Base-by-base conservation (phyloP, 805 yeast genomes). In the Yamadazyma scolyti region DNA sequence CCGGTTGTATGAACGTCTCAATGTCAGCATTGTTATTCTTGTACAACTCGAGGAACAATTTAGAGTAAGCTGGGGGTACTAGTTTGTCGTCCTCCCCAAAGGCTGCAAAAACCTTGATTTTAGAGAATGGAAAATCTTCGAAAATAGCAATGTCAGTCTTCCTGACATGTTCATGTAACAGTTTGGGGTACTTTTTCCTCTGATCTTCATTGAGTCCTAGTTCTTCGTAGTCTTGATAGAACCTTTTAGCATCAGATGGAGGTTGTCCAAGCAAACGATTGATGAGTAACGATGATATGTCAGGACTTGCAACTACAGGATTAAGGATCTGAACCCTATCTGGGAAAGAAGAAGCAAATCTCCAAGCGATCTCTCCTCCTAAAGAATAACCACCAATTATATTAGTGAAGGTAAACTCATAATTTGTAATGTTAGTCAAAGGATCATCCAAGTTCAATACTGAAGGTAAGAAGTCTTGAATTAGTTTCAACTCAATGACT, bases 341-440 rank as follows among this genome's bases (percentile, higher is more conserved):
- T 4, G 73, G 68, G 42, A 61, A 57, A 37, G 43, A 44, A 28
- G 52, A 45, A 13, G 62, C 75, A 49, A 53, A 63, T 42, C 68
- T 52, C 58, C 73, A 72, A 18, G 68, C 58, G n/a, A 68, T 58
- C 48, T 77, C 81, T 0, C 76, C 83, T 2, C 82, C 82, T 26
- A 75, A 56, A 0, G 81, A 74, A 23, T 60, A 59, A 1, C 83
- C 84, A 9, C 65, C 44, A 17, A 72, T 50, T 25, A 70, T 59
- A 47, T 67, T 68, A 36, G 28, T 50, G 47, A 33, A 60, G 31
- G 44, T 42, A 28, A 65, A 37, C 15, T 43, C 31, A 27, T 43
- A 51, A 15, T 34, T 19, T 6, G 9, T 24, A 20, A 28, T 16
- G 10, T 30, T 13, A 8, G 26, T 22, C 4, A 33, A 18, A n/a